These are phyloP conservation scores for Calonectria ilicicola DNA, from an alignment of 2,329 filamentous ascomycete genomes.

Conservation along the genomic window DNA sequence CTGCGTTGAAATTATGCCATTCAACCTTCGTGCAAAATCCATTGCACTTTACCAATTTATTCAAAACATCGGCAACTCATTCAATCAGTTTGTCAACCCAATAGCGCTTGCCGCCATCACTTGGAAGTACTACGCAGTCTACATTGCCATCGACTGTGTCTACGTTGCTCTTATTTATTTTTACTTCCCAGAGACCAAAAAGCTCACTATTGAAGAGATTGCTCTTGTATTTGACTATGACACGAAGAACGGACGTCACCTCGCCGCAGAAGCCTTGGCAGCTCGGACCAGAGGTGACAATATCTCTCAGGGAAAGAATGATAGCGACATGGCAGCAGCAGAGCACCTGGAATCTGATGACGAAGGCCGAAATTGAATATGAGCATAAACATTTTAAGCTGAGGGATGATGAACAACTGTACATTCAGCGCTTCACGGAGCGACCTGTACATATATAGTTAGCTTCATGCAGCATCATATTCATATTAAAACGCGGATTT, in stretches of 20 bases:
- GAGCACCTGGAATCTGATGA: not conserved
- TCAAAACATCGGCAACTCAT: slow-evolving; percentile 32
- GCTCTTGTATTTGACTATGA: slow-evolving; percentile 31
- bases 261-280: not conserved
- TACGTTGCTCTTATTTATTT: slow-evolving; percentile 35
- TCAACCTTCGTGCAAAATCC: slow-evolving; percentile 41
- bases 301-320: not conserved
- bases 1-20: slow-evolving; percentile 43
- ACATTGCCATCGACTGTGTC: slow-evolving; percentile 34
- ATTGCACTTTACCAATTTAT: slow-evolving; percentile 33
- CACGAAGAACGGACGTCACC: not conserved
- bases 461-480: not conserved
- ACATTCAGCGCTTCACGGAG: not conserved
- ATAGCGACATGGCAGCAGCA: not conserved
- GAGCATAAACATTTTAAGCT: not conserved
- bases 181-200: slow-evolving; percentile 40
- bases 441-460: not conserved
- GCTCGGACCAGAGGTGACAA: not conserved
- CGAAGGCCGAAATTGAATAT: not conserved
- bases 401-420: not conserved
- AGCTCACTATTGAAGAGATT: slow-evolving; percentile 33
- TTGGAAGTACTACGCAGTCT: slow-evolving; percentile 39
- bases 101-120: slow-evolving; percentile 36
- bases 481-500: not conserved
- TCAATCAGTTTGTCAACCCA: slow-evolving; percentile 40